Evolutionary conservation across 2,329 filamentous ascomycete species (phyloP), one percentile per base, ranked within the genome.

Genomic region (Sordariomycetes sp.): DNA sequence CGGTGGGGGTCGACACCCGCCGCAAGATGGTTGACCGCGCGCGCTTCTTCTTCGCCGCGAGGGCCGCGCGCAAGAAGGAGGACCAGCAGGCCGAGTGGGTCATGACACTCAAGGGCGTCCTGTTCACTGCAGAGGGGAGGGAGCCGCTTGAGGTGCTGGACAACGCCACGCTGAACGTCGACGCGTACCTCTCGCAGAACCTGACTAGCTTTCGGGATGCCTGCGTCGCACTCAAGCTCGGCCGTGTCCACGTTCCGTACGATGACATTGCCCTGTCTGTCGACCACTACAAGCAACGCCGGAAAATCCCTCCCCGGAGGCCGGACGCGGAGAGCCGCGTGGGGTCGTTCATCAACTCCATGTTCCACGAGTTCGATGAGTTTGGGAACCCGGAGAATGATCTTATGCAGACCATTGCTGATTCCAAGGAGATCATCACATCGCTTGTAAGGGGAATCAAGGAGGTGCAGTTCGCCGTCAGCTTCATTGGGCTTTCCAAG

Each of bases 391-490:
- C 51, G 17, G 51, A 57, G n/a, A 83, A 89, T 57, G 78, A 82
- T 34, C 78, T 96, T 58, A 85, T 91, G 58, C 86, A 89, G 67
- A 86, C 88, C 0, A 87, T 96, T 0, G 91, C 91, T 0, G 91
- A 96, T 65, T 96, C 90, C 0, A 92, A 91, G 64, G 90, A 96
- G 61, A 94, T 99, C 66, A 80, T 91, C 58, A 89, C 87, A 67
- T 96, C 94, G 1, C 86, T 96, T 50, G 75, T 99, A 54, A 83
- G 89, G 52, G 94, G 94, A 55, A 90, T 99, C 62, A 95, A 96
- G 67, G 94, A 99, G 69, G 87, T 99, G 13, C 94, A 99, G 69
- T 89, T 99, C 65, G 92, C 91, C 0, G 82, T 97, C 66, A 92
- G 92, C 70, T 94, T 92, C 69, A 80, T 96, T 62, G 89, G 90